phyloP scores from a whole-genome alignment of 139 green algal genomes.

The Micromonas commoda region DNA sequence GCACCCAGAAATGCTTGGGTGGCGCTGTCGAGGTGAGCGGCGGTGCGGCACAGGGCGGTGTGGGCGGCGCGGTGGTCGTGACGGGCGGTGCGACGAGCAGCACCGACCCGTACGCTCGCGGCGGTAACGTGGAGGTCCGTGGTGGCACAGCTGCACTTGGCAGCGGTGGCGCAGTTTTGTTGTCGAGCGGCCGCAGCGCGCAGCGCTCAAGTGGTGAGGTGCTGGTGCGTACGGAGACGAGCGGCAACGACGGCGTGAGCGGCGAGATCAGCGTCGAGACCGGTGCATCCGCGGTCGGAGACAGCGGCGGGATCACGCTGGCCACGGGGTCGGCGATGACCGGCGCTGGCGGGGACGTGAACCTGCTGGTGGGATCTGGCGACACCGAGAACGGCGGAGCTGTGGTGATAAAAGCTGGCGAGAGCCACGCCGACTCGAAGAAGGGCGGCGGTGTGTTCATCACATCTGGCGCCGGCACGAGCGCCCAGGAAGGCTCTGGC shows the following conservation, averaged over 20 bases:
- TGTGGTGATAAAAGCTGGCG: constrained; percentile 8
- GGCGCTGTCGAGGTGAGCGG: constrained; percentile 7
- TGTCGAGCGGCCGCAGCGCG: background rate
- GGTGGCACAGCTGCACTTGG: background rate
- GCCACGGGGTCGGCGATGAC: background rate
- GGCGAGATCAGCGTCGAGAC: constrained; percentile 10
- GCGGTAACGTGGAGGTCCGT: constrained; percentile 6
- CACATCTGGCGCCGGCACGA: constrained; percentile 6
- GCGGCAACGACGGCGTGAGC: background rate
- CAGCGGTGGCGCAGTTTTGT: background rate
- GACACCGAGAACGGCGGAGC: constrained; percentile 7
- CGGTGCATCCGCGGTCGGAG: background rate
- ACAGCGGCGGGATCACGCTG: background rate
- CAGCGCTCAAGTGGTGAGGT: constrained; percentile 10
- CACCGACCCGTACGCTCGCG: background rate
- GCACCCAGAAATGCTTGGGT: constrained; percentile 8
- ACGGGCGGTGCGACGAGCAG: background rate
- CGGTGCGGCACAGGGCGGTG: background rate
- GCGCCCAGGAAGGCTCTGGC: background rate
- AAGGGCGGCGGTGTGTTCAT: background rate
- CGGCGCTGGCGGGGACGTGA: background rate
- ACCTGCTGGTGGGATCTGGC: constrained; percentile 6
- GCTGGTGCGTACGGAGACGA: background rate
- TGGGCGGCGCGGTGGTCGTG: background rate
- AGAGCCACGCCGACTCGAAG: background rate